phyloP scores from a whole-genome alignment of 495 filamentous ascomycete species.

The Antarctomyces pellizariae region DNA sequence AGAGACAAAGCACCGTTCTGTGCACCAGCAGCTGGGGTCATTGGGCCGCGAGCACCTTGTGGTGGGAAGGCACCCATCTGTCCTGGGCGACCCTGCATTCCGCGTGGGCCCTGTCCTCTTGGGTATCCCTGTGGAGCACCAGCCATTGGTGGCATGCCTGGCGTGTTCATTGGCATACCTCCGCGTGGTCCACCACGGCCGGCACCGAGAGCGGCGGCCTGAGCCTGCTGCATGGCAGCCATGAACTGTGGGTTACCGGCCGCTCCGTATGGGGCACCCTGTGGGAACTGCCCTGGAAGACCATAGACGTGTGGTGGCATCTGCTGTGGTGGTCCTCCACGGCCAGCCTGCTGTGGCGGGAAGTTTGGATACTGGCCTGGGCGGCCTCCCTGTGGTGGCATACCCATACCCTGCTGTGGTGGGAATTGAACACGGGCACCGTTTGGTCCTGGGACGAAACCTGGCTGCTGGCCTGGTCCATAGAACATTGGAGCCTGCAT shows the following conservation, averaged over 20 bases:
- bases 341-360: conserved; percentile 60
- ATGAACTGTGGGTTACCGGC: conserved; percentile 28
- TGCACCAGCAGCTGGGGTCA: conserved; percentile 17
- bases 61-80: conserved; percentile 25
- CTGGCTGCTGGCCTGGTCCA: conserved; percentile 60
- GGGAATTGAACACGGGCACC: conserved; percentile 78
- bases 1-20: conserved; percentile 16
- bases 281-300: conserved; percentile 51
- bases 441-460: conserved; percentile 38
- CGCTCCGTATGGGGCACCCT: conserved; percentile 25
- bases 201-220: conserved; percentile 32
- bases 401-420: conserved; percentile 52
- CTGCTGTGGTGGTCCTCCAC: conserved; percentile 58
- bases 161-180: conserved; percentile 39
- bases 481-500: conserved; percentile 79
- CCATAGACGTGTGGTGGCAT: conserved; percentile 61
- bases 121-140: conserved; percentile 18
- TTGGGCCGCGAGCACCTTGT: conserved; percentile 13
- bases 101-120: conserved; percentile 18
- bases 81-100: conserved; percentile 19
- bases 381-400: conserved; percentile 65
- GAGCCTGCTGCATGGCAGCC: conserved; percentile 45
- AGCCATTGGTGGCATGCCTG: conserved; percentile 38
- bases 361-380: conserved; percentile 67
- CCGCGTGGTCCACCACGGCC: conserved; percentile 55